phyloP scores from a whole-genome alignment of 495 filamentous ascomycete genomes.

The Lophiostoma macrostomum region DNA sequence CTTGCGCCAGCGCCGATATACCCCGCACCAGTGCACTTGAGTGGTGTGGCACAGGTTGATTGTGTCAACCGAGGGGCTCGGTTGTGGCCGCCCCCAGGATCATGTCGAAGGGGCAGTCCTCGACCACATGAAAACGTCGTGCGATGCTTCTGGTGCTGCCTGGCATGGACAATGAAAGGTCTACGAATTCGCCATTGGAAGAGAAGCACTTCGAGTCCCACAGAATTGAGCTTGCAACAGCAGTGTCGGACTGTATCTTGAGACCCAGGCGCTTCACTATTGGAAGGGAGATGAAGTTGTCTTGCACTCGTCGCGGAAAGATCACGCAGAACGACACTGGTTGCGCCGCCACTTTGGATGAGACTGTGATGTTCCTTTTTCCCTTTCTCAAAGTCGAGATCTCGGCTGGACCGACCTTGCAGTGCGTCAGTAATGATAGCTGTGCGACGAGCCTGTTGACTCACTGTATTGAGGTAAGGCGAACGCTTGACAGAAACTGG shows the following conservation, averaged over 20 bases:
- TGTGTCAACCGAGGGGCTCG: conserved; percentile 8
- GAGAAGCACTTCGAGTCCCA: conserved; percentile 5
- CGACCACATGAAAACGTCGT: conserved; percentile 4
- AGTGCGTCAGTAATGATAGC: conserved; percentile 1
- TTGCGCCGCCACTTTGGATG: not conserved
- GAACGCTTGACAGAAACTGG: not conserved
- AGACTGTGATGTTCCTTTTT: conserved; percentile 4
- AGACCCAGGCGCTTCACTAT: conserved; percentile 4
- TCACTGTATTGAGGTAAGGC: conserved; percentile 1
- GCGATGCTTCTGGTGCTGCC: conserved; percentile 2
- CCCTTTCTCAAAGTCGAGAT: conserved; percentile 2
- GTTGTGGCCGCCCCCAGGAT: conserved; percentile 1
- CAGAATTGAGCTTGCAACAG: not conserved
- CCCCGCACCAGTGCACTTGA: not conserved
- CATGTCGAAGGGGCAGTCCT: conserved; percentile 10
- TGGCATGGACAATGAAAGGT: conserved; percentile 5
- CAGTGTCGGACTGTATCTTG: conserved; percentile 3
- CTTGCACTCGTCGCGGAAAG: conserved; percentile 1
- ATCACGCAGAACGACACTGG: not conserved
- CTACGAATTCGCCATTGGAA: conserved; percentile 7
- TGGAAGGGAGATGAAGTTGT: conserved; percentile 4
- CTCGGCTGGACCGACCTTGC: conserved; percentile 1
- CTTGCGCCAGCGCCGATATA: not conserved
- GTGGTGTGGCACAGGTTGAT: too few species aligned
- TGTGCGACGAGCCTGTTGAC: not conserved